Conservation (phyloP, 2,329 filamentous ascomycete genomes). For the Penicillium digitatum region DNA sequence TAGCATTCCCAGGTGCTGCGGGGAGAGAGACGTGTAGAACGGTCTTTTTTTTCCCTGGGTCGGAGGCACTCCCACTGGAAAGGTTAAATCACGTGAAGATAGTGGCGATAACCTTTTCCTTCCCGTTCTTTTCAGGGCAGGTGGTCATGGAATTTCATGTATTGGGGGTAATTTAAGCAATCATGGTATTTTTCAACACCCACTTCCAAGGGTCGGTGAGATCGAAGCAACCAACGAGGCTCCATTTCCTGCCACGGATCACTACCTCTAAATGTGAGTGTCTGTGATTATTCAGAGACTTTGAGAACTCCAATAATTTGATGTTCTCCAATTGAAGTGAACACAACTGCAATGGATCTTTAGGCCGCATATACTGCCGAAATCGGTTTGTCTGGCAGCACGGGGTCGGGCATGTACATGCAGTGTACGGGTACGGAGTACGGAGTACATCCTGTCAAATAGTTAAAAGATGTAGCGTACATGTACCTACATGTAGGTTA, state of each 20-base stretch:
- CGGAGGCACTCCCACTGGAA: neutral
- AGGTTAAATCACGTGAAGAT: conserved; percentile 14
- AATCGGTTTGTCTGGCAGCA: conserved; percentile 15
- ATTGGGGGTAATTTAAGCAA: neutral
- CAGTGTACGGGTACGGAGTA: too few species aligned
- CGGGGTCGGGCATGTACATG: conserved; percentile 12
- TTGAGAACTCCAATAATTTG: neutral
- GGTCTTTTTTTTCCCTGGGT: conserved; percentile 9
- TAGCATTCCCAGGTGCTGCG: conserved; percentile 29
- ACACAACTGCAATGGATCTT: neutral
- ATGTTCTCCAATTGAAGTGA: neutral
- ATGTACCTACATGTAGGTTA: neutral
- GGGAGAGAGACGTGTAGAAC: neutral
- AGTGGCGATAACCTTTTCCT: conserved; percentile 1
- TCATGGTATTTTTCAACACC: neutral
- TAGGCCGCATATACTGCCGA: conserved; percentile 4
- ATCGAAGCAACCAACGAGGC: neutral
- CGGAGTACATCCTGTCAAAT: conserved; percentile 10
- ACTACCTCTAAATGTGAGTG: neutral
- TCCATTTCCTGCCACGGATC: conserved; percentile 4
- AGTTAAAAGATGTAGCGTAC: neutral
- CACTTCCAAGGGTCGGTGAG: neutral
- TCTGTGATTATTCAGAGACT: neutral
- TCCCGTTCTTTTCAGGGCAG: neutral
- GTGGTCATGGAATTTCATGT: neutral